These are phyloP conservation scores for Hippophae tibetana DNA, from an alignment of 306 rosid genomes.

Conservation along the genomic window DNA sequence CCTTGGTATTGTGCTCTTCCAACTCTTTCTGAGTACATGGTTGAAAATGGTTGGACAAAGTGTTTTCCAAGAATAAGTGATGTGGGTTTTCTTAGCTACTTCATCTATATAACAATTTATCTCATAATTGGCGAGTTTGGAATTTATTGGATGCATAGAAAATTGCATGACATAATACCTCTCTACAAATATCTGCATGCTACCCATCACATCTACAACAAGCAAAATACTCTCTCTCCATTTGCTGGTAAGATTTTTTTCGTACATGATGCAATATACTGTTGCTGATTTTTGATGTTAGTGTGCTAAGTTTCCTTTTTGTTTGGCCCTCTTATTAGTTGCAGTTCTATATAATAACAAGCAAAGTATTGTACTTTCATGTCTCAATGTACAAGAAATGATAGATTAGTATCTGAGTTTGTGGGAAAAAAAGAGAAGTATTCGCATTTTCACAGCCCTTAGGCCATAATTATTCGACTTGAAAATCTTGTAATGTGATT, in stretches of 20 bases:
- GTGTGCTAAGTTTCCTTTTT: too few species aligned
- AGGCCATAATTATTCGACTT: too few species aligned
- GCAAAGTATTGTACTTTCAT: too few species aligned
- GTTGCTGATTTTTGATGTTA: too few species aligned
- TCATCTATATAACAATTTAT: constrained; percentile 44
- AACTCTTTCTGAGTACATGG: constrained; percentile 57
- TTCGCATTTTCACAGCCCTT: too few species aligned
- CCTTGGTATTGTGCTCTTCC: constrained; percentile 82
- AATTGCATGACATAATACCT: constrained; percentile 87
- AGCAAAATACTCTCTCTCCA: constrained; percentile 90
- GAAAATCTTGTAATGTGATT: too few species aligned
- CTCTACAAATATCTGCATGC: constrained; percentile 86
- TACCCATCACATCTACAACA: constrained; percentile 86
- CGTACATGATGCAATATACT: background rate
- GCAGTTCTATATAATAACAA: too few species aligned
- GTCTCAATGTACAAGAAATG: too few species aligned
- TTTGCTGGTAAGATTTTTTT: constrained; percentile 67
- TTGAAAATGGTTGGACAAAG: constrained; percentile 74
- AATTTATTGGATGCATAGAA: constrained; percentile 90
- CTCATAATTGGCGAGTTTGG: constrained; percentile 69
- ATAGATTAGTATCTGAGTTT: too few species aligned
- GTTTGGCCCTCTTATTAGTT: too few species aligned
- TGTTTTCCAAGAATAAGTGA: constrained; percentile 56
- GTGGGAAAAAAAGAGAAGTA: too few species aligned
- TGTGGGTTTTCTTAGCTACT: constrained; percentile 49